Percentiles rank a stretch among this genome's conserved stretches.
Conservation (phyloP, 2,329 filamentous ascomycete species). For the Allantophomopsis cytisporea region DNA sequence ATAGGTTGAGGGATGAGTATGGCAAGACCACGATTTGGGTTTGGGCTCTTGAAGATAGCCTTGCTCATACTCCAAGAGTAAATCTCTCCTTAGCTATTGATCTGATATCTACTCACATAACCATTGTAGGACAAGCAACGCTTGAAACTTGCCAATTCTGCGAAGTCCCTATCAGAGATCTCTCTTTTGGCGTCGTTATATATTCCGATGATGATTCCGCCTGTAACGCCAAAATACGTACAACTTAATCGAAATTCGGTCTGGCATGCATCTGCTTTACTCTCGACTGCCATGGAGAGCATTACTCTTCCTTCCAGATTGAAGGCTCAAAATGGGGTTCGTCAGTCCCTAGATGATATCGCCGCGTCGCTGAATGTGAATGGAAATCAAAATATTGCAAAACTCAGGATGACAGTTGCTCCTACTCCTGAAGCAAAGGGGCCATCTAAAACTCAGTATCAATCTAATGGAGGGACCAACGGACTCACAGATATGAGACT, state of each 20-base stretch:
- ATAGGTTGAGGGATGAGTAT: conserved; percentile 78
- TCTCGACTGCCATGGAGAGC: conserved; percentile 66
- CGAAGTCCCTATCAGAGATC: conserved; percentile 56
- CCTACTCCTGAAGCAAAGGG: conserved; percentile 6
- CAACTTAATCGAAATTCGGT: conserved; percentile 46
- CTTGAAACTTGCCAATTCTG: conserved; percentile 58
- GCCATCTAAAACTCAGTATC: conserved; percentile 3
- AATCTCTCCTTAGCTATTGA: conserved; percentile 5
- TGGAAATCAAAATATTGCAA: conserved; percentile 69
- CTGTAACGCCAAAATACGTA: conserved; percentile 43
- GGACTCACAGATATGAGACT: conserved; percentile 11
- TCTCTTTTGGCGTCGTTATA: conserved; percentile 63
- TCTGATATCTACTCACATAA: conserved; percentile 4
- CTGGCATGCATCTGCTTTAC: conserved; percentile 72
- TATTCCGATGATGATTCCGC: conserved; percentile 57
- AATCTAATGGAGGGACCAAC: background rate
- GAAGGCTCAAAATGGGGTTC: conserved; percentile 26
- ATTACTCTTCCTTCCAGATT: conserved; percentile 66
- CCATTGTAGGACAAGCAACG: conserved; percentile 41
- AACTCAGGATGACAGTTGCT: conserved; percentile 47
- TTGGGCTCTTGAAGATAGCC: conserved; percentile 63
- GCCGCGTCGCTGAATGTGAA: conserved; percentile 57
- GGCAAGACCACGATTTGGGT: conserved; percentile 79
- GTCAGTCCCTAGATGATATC: conserved; percentile 42
- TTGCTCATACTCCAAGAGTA: conserved; percentile 38